Base-by-base conservation (phyloP, 257 asterid genomes). In the Przewalskia tangutica region DNA sequence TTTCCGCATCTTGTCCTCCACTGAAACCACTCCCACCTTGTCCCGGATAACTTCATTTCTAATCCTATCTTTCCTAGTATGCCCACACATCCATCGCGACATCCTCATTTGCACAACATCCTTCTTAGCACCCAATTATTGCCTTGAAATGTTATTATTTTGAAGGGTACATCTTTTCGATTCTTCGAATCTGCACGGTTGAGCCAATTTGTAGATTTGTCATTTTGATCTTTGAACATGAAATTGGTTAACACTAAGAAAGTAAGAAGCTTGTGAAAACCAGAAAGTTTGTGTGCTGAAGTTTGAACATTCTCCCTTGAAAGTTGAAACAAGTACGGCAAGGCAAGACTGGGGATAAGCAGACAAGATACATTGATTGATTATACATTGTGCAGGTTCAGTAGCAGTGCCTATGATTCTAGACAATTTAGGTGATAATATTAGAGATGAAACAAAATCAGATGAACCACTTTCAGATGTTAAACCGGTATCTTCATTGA, bases 381-480 rank as follows among this genome's bases (percentile, higher is more conserved):
- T 18, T 78, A 73, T 84, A 71, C 79, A 60, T 80, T 77, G 7
- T 75, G 89, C 89, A 90, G 95, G 86, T 75, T 84, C 84, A 59
- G 89, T 48, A 59, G 82, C 83, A 63, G 87, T 88, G 16, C 9
- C 27, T 40, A 77, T 81, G 82, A 86, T 86, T 83, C 89, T 62
- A 88, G 92, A 85, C 80, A 77, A 77, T 54, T 58, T 32, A 79
- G 83, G 83, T 59, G 75, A 83, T 76, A 83, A 79, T 82, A 65
- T 83, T 54, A 84, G 77, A 67, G 46, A 81, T 32, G 67, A 81
- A 13, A 53, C 82, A 77, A 48, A 54, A 81, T 32, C 63, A n/a
- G 88, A 85, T 82, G 46, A 79, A 64, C 58, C 89, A 53, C 60
- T 62, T 54, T 23, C 50, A 42, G 88, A 81, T 68, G 80, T 84